These are phyloP conservation scores for Termitomyces sp. DNA, from an alignment of 768 basidiomycete genomes.

Conservation along the genomic window DNA sequence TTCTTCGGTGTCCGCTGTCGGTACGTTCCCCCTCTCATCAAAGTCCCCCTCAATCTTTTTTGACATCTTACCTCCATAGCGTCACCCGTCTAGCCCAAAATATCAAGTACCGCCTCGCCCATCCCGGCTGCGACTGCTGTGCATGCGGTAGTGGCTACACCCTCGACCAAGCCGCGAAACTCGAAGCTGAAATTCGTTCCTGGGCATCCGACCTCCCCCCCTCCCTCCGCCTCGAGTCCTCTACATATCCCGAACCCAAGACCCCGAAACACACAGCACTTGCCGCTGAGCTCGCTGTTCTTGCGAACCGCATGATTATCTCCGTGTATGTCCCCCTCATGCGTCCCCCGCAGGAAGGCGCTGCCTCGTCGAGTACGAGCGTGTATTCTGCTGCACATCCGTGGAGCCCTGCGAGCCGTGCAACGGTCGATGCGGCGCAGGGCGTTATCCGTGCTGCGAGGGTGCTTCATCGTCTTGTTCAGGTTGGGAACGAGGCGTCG, in stretches of 20 bases:
- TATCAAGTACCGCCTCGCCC: slow-evolving; percentile 48
- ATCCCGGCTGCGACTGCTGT: slow-evolving; percentile 23
- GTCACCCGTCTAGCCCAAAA: slow-evolving; percentile 62
- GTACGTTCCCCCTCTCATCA: slow-evolving; percentile 38
- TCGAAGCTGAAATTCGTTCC: slow-evolving; percentile 52
- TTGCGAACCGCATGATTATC: slow-evolving; percentile 58
- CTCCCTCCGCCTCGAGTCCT: slow-evolving; percentile 33
- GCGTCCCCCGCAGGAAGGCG: slow-evolving; percentile 17
- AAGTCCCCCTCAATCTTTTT: not conserved
- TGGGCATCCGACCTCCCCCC: slow-evolving; percentile 54
- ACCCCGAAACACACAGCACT: slow-evolving; percentile 45
- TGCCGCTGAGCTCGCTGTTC: slow-evolving; percentile 44
- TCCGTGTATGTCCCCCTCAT: slow-evolving; percentile 71
- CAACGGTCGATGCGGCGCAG: slow-evolving; percentile 65
- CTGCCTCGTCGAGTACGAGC: slow-evolving; percentile 2
- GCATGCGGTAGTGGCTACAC: slow-evolving; percentile 42
- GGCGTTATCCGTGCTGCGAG: slow-evolving; percentile 51
- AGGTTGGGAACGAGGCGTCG: slow-evolving; percentile 23
- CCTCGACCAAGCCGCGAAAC: slow-evolving; percentile 57
- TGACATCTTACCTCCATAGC: slow-evolving; percentile 26
- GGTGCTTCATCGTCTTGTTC: slow-evolving; percentile 36
- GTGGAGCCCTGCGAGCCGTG: slow-evolving; percentile 51
- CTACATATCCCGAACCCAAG: slow-evolving; percentile 28
- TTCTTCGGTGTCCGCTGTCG: slow-evolving; percentile 58
- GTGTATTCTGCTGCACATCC: slow-evolving; percentile 21